These are phyloP conservation scores for Amanita jacksonii DNA, from an alignment of 768 basidiomycete species.

Conservation along the genomic window DNA sequence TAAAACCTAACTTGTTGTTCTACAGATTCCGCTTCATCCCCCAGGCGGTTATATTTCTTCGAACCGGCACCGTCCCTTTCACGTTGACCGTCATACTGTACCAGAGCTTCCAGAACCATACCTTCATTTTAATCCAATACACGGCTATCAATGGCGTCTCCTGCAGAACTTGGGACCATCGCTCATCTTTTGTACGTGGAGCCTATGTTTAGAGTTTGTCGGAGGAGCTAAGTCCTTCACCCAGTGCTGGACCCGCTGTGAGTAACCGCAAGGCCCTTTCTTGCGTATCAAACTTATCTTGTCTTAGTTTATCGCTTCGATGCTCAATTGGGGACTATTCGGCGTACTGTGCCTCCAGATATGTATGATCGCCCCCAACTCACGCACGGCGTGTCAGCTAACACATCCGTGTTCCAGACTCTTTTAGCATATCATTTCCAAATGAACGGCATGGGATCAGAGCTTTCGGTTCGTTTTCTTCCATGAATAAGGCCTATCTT, in stretches of 20 bases:
- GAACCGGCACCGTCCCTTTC: too few species aligned
- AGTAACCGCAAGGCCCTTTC: not conserved
- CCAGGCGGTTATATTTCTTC: too few species aligned
- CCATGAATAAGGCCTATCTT: too few species aligned
- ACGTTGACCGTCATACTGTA: too few species aligned
- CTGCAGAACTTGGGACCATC: not conserved
- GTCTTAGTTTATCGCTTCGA: constrained; percentile 2
- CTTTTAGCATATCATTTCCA: constrained; percentile 3
- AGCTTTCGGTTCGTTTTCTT: not conserved
- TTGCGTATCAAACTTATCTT: not conserved
- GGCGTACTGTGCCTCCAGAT: constrained; percentile 5
- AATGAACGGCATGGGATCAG: constrained; percentile 2
- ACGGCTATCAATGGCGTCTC: too few species aligned
- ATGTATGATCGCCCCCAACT: not conserved
- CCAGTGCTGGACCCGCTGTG: constrained; percentile 4
- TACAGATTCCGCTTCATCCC: too few species aligned
- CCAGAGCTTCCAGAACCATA: too few species aligned
- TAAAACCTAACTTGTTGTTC: too few species aligned
- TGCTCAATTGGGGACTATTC: constrained; percentile 3
- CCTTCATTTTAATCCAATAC: too few species aligned
- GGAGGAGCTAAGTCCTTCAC: not conserved
- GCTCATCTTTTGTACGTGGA: not conserved
- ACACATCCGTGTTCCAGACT: not conserved
- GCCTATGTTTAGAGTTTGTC: not conserved
- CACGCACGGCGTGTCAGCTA: not conserved